Conservation (phyloP, 148 eudicot genomes). For the Chenopodium berlandieri region DNA sequence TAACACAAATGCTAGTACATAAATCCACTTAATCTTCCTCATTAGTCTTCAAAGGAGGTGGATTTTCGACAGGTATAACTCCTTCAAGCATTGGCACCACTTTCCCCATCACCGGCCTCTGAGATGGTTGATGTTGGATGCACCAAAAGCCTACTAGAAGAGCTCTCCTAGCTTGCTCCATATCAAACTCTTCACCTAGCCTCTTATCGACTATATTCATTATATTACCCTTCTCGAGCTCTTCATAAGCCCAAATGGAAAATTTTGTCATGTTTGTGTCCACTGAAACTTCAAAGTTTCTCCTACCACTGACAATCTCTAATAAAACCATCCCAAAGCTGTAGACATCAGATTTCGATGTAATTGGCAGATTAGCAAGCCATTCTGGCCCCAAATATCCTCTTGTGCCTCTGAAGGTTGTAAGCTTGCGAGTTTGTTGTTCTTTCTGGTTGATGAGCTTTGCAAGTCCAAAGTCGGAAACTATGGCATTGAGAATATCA, state of each 20-base stretch:
- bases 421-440: slow-evolving; percentile 32
- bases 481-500: slow-evolving; percentile 60
- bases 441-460: slow-evolving; percentile 57
- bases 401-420: slow-evolving; percentile 75
- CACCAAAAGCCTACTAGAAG: slow-evolving; percentile 79
- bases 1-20: slow-evolving; percentile 25
- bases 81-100: slow-evolving; percentile 85
- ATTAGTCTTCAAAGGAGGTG: slow-evolving; percentile 48
- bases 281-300: slow-evolving; percentile 65
- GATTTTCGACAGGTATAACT: slow-evolving; percentile 42
- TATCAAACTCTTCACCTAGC: slow-evolving; percentile 38
- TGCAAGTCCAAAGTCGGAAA: slow-evolving; percentile 91
- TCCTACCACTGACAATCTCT: slow-evolving; percentile 70
- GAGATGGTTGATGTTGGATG: slow-evolving; percentile 74
- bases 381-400: slow-evolving; percentile 93
- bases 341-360: slow-evolving; percentile 80
- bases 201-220: slow-evolving; percentile 43
- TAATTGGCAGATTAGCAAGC: slow-evolving; percentile 75
- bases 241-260: slow-evolving; percentile 63
- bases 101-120: slow-evolving; percentile 74
- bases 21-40: slow-evolving; percentile 24
- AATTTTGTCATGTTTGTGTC: slow-evolving; percentile 49
- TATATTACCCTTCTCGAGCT: slow-evolving; percentile 62
- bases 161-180: slow-evolving; percentile 51
- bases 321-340: slow-evolving; percentile 85